Base-by-base conservation (phyloP, 176 grass and related monocot genomes). In the Ensete glaucum region DNA sequence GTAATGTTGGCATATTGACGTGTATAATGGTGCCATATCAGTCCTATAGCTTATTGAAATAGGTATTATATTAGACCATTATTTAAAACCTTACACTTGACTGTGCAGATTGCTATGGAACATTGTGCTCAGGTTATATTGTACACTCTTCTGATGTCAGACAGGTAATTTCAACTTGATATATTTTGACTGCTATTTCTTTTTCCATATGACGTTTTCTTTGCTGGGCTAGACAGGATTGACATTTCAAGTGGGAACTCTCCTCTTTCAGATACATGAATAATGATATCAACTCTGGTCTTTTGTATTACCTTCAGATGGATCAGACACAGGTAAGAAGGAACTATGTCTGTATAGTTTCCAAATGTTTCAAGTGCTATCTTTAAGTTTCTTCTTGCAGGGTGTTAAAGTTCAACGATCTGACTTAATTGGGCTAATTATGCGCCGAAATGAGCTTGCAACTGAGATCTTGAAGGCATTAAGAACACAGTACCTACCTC, bases 391-490 rank as follows among this genome's bases (percentile, higher is more conserved):
- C 48, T 72, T 48, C 79, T 77, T 87, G 29, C 78, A 98, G 94
- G 90, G 88, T 50, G 90, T 93, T 72, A 98, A 98, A 86, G 88
- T 87, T 79, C 87, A 93, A 72, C 83, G 88, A 49, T 82, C 90
- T 54, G 86, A 98, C 74, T 85, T 98, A 62, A 75, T 98, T 78
- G 94, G 94, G 58, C 52, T 98, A 81, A 88, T 98, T 74, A 89
- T 98, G 90, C 90, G 90, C 17, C 85, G 94, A 76, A 98, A 98
- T 0, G 94, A 98, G 78, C 90, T 98, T 85, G 94, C 94, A 60
- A 76, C 88, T 62, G 94, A 98, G 75, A 91, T 98, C 55, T 80
- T 91, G 59, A 98, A 93, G 81, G 94, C 94, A 69, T 93, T 84
- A 13, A 87, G 60, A 67, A 82, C 84, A 69, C 88, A 89, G 64